These are phyloP conservation scores for Sclerospora graminicola DNA, from an alignment of 352 stramenopile genomes.

Conservation along the genomic window DNA sequence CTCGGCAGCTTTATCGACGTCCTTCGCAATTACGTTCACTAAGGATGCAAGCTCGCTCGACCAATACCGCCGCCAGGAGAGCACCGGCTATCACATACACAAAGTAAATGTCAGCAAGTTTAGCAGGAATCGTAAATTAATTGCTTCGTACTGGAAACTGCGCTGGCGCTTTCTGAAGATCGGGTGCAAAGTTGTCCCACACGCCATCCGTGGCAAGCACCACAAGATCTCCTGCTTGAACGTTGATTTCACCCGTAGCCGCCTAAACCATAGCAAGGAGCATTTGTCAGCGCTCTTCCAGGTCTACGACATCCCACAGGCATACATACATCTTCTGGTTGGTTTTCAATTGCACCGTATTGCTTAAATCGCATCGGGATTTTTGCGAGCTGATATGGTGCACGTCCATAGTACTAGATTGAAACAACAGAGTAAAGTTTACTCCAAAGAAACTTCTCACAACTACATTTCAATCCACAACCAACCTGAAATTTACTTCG, in stretches of 20 bases:
- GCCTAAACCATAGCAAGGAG: constrained; percentile 21
- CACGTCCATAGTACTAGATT: constrained; percentile 51
- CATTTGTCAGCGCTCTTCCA: not conserved
- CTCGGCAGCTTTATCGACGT: constrained; percentile 36
- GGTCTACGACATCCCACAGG: not conserved
- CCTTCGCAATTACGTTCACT: constrained; percentile 40
- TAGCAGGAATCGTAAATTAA: not conserved
- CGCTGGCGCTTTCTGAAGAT: constrained; percentile 32
- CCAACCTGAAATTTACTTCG: constrained; percentile 60
- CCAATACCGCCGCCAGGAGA: constrained; percentile 56
- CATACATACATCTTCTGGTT: constrained; percentile 59
- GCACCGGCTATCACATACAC: constrained; percentile 29
- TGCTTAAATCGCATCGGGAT: constrained; percentile 59
- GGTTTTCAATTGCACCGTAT: constrained; percentile 72
- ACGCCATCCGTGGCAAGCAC: constrained; percentile 74
- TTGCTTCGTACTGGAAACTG: constrained; percentile 42
- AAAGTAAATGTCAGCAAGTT: constrained; percentile 2
- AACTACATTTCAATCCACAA: not conserved
- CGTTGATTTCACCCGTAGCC: constrained; percentile 54
- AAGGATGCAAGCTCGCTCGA: constrained; percentile 46
- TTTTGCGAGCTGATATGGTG: constrained; percentile 71
- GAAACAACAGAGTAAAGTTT: not conserved
- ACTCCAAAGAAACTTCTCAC: not conserved
- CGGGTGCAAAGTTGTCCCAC: constrained; percentile 69
- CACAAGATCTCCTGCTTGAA: constrained; percentile 68